Evolutionary conservation across 2,329 filamentous ascomycete genomes (phyloP), one percentile per base, ranked within the genome.

Genomic region (Fusarium ramigenum): DNA sequence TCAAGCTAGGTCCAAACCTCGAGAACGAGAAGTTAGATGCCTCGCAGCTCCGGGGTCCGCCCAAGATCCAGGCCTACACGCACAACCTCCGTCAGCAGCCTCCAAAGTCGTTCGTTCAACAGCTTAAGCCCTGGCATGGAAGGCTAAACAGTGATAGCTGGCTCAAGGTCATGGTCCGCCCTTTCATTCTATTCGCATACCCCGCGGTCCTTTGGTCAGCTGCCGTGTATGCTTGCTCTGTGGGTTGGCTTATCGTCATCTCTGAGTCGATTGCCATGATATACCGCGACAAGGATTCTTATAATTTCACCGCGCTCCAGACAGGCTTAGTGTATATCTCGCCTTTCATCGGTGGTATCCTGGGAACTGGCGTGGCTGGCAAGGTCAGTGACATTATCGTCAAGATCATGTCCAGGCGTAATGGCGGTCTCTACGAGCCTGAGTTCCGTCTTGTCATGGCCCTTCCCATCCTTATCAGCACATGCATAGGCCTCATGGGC

Each of bases 201-300:
- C 96, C 96, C 0, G 90, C 93, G 1, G 93, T 98, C 3, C 87
- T 98, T 14, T 98, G 95, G 96, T 96, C 93, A 10, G 86, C 94
- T 0, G 86, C 93, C 2, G 90, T 97, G 8, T 98, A 98, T 80
- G 86, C 95, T 0, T 92, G 96, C 76, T 96, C 95, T 1, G 89
- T 98, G 11, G 96, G 96, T 42, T 98, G 96, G 96, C 87, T 98
- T 34, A 98, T 98, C 74, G 95, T 98, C 47, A 89, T 98, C 4
- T 97, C 95, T 2, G 95, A 98, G 82, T 93, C 93, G 1, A 90
- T 98, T 6, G 89, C 94, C 1, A 87, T 92, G 66, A 93, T 98
- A 69, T 98, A 94, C 81, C 90, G 93, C 42, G 86, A 90, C 61
- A 84, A 86, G 1, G 84, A 88, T 0, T 87, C 86, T 0, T 98